phyloP scores from a whole-genome alignment of 2,329 filamentous ascomycete species.

The Verticillium nonalfalfae region DNA sequence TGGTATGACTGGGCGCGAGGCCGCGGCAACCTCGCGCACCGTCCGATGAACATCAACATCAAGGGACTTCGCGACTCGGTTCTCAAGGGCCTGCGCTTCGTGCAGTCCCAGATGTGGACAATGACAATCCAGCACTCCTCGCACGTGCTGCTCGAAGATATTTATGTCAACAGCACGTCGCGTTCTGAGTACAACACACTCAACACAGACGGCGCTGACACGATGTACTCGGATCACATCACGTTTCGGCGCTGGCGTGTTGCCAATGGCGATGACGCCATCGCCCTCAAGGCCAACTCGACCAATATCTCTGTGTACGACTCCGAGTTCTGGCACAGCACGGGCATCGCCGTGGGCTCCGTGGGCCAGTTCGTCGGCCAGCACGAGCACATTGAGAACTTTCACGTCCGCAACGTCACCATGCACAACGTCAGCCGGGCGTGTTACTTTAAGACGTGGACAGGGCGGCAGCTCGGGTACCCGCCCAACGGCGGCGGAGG shows the following conservation, averaged over 20 bases:
- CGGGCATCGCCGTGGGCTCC: conserved; percentile 49
- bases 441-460: conserved; percentile 55
- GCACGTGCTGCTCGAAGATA: conserved; percentile 39
- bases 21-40: conserved; percentile 36
- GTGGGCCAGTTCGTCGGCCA: conserved; percentile 46
- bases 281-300: conserved; percentile 49
- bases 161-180: conserved; percentile 46
- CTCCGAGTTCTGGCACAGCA: conserved; percentile 39
- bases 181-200: conserved; percentile 21
- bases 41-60: conserved; percentile 45
- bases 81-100: conserved; percentile 40
- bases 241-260: conserved; percentile 43
- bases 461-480: conserved; percentile 39
- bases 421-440: conserved; percentile 38
- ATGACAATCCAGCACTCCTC: conserved; percentile 45
- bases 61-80: conserved; percentile 37
- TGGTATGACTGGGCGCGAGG: conserved; percentile 49
- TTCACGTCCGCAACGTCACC: conserved; percentile 39
- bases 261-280: conserved; percentile 45
- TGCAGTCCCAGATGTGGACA: conserved; percentile 56
- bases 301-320: conserved; percentile 46
- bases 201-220: conserved; percentile 41
- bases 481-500: conserved; percentile 54
- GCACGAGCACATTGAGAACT: conserved; percentile 42
- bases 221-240: conserved; percentile 44